phyloP scores from a whole-genome alignment of 768 basidiomycete genomes.

The Artomyces pyxidatus region DNA sequence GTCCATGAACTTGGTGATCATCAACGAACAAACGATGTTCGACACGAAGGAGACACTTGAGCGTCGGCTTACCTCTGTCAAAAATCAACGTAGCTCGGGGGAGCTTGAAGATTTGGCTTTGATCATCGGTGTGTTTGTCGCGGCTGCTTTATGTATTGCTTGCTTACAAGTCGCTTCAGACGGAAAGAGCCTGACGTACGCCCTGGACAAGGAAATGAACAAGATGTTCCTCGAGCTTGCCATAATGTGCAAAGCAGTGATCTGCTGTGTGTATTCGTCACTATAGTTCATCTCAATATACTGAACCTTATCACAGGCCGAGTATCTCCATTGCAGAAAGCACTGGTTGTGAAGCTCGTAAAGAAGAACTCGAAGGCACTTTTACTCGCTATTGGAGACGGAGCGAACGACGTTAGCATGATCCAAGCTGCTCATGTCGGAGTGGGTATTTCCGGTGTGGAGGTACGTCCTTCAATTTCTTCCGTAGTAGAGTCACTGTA shows the following conservation, averaged over 20 bases:
- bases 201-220: constrained; percentile 87
- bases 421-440: constrained; percentile 98
- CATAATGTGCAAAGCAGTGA: constrained; percentile 96
- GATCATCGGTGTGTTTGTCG: constrained; percentile 63
- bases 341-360: constrained; percentile 96
- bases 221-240: constrained; percentile 90
- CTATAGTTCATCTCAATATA: background rate
- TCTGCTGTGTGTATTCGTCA: constrained; percentile 67
- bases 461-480: constrained; percentile 41
- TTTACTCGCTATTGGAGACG: constrained; percentile 94
- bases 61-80: constrained; percentile 86
- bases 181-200: constrained; percentile 89
- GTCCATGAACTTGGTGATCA: constrained; percentile 96
- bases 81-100: constrained; percentile 84
- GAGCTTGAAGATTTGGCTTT: constrained; percentile 94
- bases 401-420: constrained; percentile 98
- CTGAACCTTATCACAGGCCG: constrained; percentile 49
- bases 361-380: constrained; percentile 94
- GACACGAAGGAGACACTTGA: constrained; percentile 82
- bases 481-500: too few species aligned
- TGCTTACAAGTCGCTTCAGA: constrained; percentile 37
- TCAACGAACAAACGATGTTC: constrained; percentile 81
- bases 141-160: background rate
- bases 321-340: constrained; percentile 96
- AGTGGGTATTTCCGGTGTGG: constrained; percentile 95